phyloP scores from a whole-genome alignment of 495 filamentous ascomycete species.

The Endocarpon pusillum region DNA sequence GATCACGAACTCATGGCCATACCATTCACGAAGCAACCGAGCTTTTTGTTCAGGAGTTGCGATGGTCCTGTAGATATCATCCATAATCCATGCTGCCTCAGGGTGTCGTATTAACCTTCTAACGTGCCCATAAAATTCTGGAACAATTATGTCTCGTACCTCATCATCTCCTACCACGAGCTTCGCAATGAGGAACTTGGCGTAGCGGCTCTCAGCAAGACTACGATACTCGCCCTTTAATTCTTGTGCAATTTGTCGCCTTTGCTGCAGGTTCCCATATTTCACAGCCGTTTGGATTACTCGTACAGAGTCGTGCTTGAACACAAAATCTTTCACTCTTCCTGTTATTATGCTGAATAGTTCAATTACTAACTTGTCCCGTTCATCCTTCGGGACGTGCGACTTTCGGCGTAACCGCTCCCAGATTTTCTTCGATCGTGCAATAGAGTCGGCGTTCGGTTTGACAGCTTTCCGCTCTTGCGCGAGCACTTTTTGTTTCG shows the following conservation, averaged over 20 bases:
- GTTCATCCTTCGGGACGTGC: slow-evolving; percentile 69
- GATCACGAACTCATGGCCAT: slow-evolving; percentile 80
- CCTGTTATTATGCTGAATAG: slow-evolving; percentile 82
- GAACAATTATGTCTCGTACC: slow-evolving; percentile 69
- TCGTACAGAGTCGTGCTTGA: slow-evolving; percentile 94
- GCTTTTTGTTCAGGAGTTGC: slow-evolving; percentile 73
- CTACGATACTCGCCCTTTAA: slow-evolving; percentile 69
- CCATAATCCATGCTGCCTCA: slow-evolving; percentile 90
- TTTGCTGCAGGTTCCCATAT: slow-evolving; percentile 70
- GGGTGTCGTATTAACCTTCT: slow-evolving; percentile 86
- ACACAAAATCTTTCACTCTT: slow-evolving; percentile 80
- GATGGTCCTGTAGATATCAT: slow-evolving; percentile 81
- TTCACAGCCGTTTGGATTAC: slow-evolving; percentile 94
- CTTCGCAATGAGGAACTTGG: slow-evolving; percentile 92
- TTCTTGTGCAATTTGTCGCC: slow-evolving; percentile 72
- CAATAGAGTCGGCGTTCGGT: slow-evolving; percentile 75
- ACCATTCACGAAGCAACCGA: slow-evolving; percentile 83
- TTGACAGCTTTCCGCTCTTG: slow-evolving; percentile 84
- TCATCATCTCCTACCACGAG: slow-evolving; percentile 73
- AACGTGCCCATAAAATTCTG: slow-evolving; percentile 88
- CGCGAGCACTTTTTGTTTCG: slow-evolving; percentile 75
- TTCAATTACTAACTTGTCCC: slow-evolving; percentile 72
- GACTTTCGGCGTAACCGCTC: slow-evolving; percentile 83
- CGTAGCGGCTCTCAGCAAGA: slow-evolving; percentile 84
- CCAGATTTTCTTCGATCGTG: slow-evolving; percentile 92